phyloP scores from a whole-genome alignment of 768 basidiomycete species.

The Mycena floridula region DNA sequence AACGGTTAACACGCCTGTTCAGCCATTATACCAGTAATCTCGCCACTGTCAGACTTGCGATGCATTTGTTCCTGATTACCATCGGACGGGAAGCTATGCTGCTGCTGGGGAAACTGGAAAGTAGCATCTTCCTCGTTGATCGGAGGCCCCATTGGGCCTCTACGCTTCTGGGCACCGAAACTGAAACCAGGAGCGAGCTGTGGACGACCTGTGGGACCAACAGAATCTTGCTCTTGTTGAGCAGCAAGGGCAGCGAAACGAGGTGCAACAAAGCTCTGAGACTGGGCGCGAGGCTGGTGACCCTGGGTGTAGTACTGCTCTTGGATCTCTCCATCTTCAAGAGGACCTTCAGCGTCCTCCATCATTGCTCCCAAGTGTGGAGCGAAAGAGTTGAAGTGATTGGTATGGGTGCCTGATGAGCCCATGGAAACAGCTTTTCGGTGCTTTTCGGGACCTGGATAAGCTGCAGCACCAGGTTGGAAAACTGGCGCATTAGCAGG shows the following conservation, averaged over 20 bases:
- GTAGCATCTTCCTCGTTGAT: constrained; percentile 77
- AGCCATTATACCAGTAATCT: constrained; percentile 88
- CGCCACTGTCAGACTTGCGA: constrained; percentile 61
- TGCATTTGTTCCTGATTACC: constrained; percentile 32
- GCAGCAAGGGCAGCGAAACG: constrained; percentile 79
- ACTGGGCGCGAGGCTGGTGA: constrained; percentile 70
- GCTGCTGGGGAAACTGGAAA: constrained; percentile 81
- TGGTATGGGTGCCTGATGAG: constrained; percentile 40
- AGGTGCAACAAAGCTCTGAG: constrained; percentile 83
- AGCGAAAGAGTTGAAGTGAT: constrained; percentile 65
- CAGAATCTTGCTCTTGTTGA: constrained; percentile 62
- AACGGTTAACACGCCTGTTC: constrained; percentile 65
- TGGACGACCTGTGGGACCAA: constrained; percentile 76
- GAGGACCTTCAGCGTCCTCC: constrained; percentile 63
- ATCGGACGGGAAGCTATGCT: constrained; percentile 29
- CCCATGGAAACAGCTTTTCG: constrained; percentile 80
- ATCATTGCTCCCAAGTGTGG: constrained; percentile 81
- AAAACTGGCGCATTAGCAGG: constrained; percentile 68
- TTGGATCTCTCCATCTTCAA: constrained; percentile 77
- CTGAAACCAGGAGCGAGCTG: constrained; percentile 90
- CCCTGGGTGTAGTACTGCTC: constrained; percentile 48
- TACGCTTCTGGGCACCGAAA: constrained; percentile 68
- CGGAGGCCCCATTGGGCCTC: constrained; percentile 56
- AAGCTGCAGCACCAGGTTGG: constrained; percentile 60
- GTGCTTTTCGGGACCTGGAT: constrained; percentile 54